These are phyloP conservation scores for Raphanus sativus DNA, from an alignment of 345 rosid species.

Conservation along the genomic window DNA sequence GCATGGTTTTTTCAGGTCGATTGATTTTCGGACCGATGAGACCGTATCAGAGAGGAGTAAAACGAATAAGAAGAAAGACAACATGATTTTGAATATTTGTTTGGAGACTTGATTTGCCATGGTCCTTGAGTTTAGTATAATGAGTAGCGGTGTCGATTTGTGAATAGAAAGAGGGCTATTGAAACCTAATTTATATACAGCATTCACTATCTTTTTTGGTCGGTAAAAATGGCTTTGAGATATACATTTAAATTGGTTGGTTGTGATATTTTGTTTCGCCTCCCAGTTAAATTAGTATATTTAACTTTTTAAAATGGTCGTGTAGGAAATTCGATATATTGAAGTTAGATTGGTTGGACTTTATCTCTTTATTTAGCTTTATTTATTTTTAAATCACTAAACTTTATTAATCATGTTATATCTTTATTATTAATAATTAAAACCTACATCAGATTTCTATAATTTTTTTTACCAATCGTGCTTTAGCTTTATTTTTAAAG, in stretches of 20 bases:
- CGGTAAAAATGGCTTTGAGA: background rate
- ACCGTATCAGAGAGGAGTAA: background rate
- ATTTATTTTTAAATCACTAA: too few species aligned
- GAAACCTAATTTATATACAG: background rate
- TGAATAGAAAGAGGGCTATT: background rate
- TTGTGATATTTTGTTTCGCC: background rate
- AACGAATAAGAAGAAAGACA: background rate
- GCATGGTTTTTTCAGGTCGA: conserved; percentile 7
- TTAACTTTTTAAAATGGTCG: too few species aligned
- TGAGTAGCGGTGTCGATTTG: background rate
- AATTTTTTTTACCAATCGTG: too few species aligned
- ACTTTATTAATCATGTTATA: too few species aligned
- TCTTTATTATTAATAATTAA: too few species aligned
- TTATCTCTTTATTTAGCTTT: too few species aligned
- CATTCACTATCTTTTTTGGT: background rate
- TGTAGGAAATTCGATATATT: too few species aligned
- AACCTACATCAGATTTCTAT: too few species aligned
- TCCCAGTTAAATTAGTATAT: background rate
- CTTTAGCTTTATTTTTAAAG: too few species aligned
- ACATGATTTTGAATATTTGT: background rate
- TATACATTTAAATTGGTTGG: background rate
- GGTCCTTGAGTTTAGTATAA: background rate
- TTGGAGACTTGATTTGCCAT: background rate
- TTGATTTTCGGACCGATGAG: background rate
- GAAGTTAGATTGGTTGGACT: too few species aligned